Evolutionary conservation across 192 early-diverging fungal genomes (phyloP).

Genomic region (Podila minutissima): DNA sequence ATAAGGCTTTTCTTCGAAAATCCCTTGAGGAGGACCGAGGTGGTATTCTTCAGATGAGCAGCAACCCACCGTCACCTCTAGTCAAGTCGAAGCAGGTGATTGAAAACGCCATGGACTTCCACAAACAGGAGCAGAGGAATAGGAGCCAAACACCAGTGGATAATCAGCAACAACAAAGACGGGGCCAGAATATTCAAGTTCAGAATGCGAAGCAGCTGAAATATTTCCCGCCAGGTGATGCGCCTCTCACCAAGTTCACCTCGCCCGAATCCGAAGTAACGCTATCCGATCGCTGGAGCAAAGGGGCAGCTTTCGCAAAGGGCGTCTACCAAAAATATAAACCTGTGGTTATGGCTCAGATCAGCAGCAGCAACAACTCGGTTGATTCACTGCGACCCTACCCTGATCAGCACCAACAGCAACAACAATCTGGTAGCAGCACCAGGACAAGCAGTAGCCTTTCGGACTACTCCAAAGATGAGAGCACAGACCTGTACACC

Average conservation of each 20-base stretch:
- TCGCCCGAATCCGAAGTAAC: conserved; percentile 2
- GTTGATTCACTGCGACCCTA: background rate
- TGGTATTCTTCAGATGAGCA: conserved; percentile 12
- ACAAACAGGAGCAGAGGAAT: background rate
- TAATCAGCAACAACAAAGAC: background rate
- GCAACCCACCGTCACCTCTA: conserved; percentile 4
- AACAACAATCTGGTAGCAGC: background rate
- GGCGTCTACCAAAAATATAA: conserved; percentile 33
- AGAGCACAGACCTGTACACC: background rate
- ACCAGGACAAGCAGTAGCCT: background rate
- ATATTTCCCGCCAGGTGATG: background rate
- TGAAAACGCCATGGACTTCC: background rate
- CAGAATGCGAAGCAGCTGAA: background rate
- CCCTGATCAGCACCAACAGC: background rate
- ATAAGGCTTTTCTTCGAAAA: conserved; percentile 22
- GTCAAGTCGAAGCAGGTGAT: conserved; percentile 24
- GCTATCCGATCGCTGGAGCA: conserved; percentile 5
- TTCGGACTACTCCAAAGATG: conserved; percentile 9
- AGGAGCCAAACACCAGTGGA: background rate
- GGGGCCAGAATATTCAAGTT: background rate
- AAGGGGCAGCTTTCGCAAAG: conserved; percentile 25
- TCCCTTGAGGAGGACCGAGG: conserved; percentile 25
- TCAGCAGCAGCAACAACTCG: conserved; percentile 4
- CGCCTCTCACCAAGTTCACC: background rate
- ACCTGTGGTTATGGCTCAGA: conserved; percentile 34